Conservation (phyloP, 2,329 filamentous ascomycete species). For the Chrysosporium queenslandicum region DNA sequence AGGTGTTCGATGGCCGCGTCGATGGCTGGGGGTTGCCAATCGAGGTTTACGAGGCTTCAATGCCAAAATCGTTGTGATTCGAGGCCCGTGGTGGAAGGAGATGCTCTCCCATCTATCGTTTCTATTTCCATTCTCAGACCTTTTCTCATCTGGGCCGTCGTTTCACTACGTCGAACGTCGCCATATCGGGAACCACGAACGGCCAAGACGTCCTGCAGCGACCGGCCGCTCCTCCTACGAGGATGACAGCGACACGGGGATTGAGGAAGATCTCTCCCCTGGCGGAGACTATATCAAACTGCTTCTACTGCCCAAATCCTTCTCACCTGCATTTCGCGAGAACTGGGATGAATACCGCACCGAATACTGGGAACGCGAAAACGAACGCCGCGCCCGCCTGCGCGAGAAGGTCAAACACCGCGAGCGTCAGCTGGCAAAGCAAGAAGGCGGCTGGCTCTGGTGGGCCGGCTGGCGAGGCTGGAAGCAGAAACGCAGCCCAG, state of each 20-base stretch:
- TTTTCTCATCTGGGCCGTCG: slow-evolving; percentile 50
- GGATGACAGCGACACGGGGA: slow-evolving; percentile 27
- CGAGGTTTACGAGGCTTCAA: slow-evolving; percentile 86
- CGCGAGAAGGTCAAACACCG: slow-evolving; percentile 59
- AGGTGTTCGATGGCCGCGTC: slow-evolving; percentile 83
- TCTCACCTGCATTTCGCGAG: slow-evolving; percentile 86
- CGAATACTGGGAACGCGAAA: slow-evolving; percentile 96
- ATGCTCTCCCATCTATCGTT: slow-evolving; percentile 61
- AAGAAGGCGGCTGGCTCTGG: slow-evolving; percentile 68
- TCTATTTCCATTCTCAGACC: slow-evolving; percentile 64
- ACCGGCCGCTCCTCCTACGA: slow-evolving; percentile 9
- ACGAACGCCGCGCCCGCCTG: slow-evolving; percentile 69
- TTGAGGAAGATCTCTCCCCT: slow-evolving; percentile 81
- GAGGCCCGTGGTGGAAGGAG: slow-evolving; percentile 73
- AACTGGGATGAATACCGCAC: slow-evolving; percentile 93
- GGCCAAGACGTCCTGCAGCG: slow-evolving; percentile 15
- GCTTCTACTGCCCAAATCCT: slow-evolving; percentile 82
- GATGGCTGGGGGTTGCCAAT: slow-evolving; percentile 84
- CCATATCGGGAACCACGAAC: slow-evolving; percentile 13
- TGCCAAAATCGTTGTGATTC: slow-evolving; percentile 85
- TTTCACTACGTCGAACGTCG: slow-evolving; percentile 67
- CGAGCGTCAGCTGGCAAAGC: slow-evolving; percentile 54
- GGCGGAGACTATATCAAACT: slow-evolving; percentile 90
- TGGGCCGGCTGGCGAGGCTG: slow-evolving; percentile 59
- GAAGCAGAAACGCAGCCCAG: slow-evolving; percentile 1